phyloP scores from a whole-genome alignment of 1,284 basidiomycete genomes.

The Puccinia horiana region DNA sequence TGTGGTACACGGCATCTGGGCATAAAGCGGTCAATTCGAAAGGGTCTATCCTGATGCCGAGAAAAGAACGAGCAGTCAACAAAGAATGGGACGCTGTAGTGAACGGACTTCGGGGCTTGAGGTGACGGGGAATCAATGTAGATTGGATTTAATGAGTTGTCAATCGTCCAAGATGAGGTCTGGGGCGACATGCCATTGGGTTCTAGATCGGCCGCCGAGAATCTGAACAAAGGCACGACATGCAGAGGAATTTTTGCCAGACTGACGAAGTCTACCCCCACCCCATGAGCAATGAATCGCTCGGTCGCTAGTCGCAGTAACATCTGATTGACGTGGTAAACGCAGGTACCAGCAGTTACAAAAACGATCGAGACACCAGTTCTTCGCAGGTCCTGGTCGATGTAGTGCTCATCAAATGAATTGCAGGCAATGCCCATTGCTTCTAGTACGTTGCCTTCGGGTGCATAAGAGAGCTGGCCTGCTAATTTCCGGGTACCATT shows the following conservation, averaged over 20 bases:
- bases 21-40: slow-evolving; percentile 83
- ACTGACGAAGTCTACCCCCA: slow-evolving; percentile 83
- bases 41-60: slow-evolving; percentile 78
- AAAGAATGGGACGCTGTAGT: slow-evolving; percentile 63
- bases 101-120: slow-evolving; percentile 55
- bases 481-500: slow-evolving; percentile 68
- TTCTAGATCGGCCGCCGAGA: slow-evolving; percentile 50
- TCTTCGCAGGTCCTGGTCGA: slow-evolving; percentile 90
- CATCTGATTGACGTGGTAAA: slow-evolving; percentile 87
- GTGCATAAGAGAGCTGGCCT: slow-evolving; percentile 78
- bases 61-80: slow-evolving; percentile 78
- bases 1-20: slow-evolving; percentile 90
- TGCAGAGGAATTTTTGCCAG: slow-evolving; percentile 91
- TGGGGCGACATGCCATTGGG: slow-evolving; percentile 7
- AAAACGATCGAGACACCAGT: slow-evolving; percentile 83
- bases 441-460: slow-evolving; percentile 92
- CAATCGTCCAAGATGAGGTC: slow-evolving; percentile 22
- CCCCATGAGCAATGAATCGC: slow-evolving; percentile 91
- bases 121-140: slow-evolving; percentile 54
- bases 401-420: slow-evolving; percentile 90
- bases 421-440: slow-evolving; percentile 90
- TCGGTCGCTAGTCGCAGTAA: slow-evolving; percentile 89
- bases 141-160: slow-evolving; percentile 49
- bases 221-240: slow-evolving; percentile 64
- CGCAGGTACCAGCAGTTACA: slow-evolving; percentile 90